These are phyloP conservation scores for Oemleria cerasiformis DNA, from an alignment of 306 rosid species.

Conservation along the genomic window DNA sequence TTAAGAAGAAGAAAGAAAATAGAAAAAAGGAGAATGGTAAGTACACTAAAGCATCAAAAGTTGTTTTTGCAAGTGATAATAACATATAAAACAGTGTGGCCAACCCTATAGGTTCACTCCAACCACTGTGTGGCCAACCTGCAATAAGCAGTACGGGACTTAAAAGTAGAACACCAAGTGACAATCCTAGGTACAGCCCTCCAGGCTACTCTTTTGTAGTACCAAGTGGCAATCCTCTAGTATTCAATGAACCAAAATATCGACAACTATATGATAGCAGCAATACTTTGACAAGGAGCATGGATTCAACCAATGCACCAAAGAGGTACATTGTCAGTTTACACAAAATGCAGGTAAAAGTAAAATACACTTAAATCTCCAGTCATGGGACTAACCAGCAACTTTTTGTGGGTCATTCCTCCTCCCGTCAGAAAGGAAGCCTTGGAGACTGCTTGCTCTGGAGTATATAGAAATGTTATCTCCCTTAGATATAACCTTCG, in stretches of 20 bases:
- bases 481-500: constrained; percentile 79
- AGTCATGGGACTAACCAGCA: constrained; percentile 59
- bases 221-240: neutral
- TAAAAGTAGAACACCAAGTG: no score
- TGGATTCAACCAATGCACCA: neutral
- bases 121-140: neutral
- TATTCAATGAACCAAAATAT: neutral
- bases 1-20: neutral
- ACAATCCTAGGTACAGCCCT: neutral
- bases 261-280: neutral
- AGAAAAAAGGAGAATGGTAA: neutral
- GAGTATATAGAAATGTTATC: constrained; percentile 87
- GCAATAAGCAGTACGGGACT: neutral
- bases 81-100: neutral
- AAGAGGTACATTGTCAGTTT: neutral
- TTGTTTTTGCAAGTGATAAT: neutral
- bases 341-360: neutral
- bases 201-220: neutral
- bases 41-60: neutral
- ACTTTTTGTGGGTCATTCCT: constrained; percentile 77
- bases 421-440: constrained; percentile 90
- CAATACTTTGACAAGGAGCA: neutral
- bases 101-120: neutral
- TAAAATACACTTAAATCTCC: neutral
- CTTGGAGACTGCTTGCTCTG: constrained; percentile 93